A percentile compares a stretch with the other conserved stretches of the same genome.
phyloP scores from a whole-genome alignment of 1,284 basidiomycete genomes.

The Lentinus polychrous region DNA sequence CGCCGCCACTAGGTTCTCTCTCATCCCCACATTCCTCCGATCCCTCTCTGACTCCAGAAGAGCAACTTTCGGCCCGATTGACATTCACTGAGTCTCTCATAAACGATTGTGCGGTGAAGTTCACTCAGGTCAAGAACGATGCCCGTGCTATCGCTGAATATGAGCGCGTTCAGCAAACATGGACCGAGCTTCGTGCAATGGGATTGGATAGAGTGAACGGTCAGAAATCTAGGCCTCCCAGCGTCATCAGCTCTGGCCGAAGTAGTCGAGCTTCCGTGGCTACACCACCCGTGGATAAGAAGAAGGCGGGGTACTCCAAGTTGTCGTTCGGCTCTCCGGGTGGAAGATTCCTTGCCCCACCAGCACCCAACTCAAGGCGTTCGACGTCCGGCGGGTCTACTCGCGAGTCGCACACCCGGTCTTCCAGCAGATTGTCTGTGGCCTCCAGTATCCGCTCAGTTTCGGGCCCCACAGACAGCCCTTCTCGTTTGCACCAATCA shows the following conservation, averaged over 20 bases:
- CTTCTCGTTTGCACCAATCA: conserved; percentile 43
- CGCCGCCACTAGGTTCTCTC: conserved; percentile 43
- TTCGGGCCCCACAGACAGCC: conserved; percentile 39
- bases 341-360: conserved; percentile 43
- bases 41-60: conserved; percentile 43
- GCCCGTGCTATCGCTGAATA: conserved; percentile 50
- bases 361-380: conserved; percentile 36
- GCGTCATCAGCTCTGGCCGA: conserved; percentile 49
- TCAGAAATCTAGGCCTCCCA: conserved; percentile 56
- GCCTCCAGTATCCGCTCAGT: conserved; percentile 42
- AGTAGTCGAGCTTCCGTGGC: conserved; percentile 42
- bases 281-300: conserved; percentile 23
- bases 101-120: conserved; percentile 36
- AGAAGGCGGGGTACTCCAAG: conserved; percentile 37
- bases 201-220: conserved; percentile 55
- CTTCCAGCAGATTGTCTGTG: conserved; percentile 42
- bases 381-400: conserved; percentile 39
- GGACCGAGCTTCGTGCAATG: conserved; percentile 76
- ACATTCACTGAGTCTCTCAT: conserved; percentile 51
- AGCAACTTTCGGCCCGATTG: conserved; percentile 56
- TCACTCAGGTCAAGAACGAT: conserved; percentile 43
- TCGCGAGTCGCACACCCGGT: conserved; percentile 25
- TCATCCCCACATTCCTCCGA: conserved; percentile 41
- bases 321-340: conserved; percentile 39
- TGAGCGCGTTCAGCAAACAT: conserved; percentile 64